phyloP scores from a whole-genome alignment of 352 stramenopile genomes.

The Pythium plurisporium region DNA sequence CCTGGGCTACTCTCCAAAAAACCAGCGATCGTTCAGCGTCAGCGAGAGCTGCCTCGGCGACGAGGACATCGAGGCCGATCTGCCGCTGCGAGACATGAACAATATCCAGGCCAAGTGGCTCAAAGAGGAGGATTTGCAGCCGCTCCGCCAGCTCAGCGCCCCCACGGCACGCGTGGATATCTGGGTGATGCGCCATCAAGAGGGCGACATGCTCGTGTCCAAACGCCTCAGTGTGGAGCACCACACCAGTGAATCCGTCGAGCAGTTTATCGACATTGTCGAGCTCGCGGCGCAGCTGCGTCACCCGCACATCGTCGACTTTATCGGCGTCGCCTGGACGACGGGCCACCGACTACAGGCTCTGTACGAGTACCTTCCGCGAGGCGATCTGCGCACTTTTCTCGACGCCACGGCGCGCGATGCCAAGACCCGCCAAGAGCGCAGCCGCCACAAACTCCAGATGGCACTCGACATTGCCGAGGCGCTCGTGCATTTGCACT shows the following conservation, averaged over 20 bases:
- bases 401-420: slow-evolving; percentile 18
- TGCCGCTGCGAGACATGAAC: slow-evolving; percentile 10
- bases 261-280: slow-evolving; percentile 29
- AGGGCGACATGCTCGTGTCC: slow-evolving; percentile 18
- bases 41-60: not conserved
- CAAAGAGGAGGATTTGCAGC: slow-evolving; percentile 9
- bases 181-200: slow-evolving; percentile 14
- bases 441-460: slow-evolving; percentile 22
- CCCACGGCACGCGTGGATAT: slow-evolving; percentile 4
- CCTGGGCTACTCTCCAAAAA: slow-evolving; percentile 13
- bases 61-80: not conserved
- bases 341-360: slow-evolving; percentile 6
- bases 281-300: slow-evolving; percentile 22
- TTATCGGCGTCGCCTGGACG: slow-evolving; percentile 24
- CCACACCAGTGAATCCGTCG: slow-evolving; percentile 6
- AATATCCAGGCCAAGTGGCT: slow-evolving; percentile 18
- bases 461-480: slow-evolving; percentile 28
- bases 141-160: slow-evolving; percentile 14
- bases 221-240: slow-evolving; percentile 12
- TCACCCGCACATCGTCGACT: slow-evolving; percentile 23
- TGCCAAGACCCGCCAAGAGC: slow-evolving; percentile 14
- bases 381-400: slow-evolving; percentile 24
- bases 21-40: not conserved
- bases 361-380: slow-evolving; percentile 25
- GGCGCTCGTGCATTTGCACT: slow-evolving; percentile 31